A percentile compares a stretch with the other conserved stretches of the same genome.
Evolutionary conservation across 345 rosid species (phyloP).

Genomic region (Eucalyptus microcorys): DNA sequence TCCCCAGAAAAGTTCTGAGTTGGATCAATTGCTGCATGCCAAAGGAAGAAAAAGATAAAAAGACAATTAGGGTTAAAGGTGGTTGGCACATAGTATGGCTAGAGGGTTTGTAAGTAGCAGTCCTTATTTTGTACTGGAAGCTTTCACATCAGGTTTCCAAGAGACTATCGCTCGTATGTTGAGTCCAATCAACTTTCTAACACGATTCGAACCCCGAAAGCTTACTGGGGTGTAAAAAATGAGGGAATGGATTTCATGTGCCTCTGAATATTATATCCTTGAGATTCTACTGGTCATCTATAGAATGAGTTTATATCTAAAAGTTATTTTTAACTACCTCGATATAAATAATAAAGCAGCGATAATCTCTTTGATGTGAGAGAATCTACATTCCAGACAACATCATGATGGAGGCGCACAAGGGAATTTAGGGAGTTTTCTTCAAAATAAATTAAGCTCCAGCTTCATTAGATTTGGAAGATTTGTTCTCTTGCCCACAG

Average conservation of each 20-base stretch:
- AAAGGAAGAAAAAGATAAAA: neutral
- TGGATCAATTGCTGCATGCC: neutral
- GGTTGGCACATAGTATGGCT: neutral
- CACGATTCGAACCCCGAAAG: neutral
- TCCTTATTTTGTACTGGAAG: neutral
- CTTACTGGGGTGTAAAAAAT: neutral
- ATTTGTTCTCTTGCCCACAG: neutral
- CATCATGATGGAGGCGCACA: neutral
- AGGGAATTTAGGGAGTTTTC: neutral
- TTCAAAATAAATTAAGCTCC: neutral
- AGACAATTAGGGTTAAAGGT: neutral
- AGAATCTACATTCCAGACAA: neutral
- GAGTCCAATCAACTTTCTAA: neutral
- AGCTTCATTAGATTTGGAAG: neutral
- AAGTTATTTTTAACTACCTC: neutral
- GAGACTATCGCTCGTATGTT: neutral
- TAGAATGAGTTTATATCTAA: neutral
- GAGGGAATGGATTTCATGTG: neutral
- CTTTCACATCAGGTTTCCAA: neutral
- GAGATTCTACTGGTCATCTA: neutral
- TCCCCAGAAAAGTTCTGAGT: neutral
- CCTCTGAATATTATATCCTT: neutral
- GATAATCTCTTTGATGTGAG: neutral
- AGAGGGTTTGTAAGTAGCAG: neutral
- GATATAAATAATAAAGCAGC: neutral